Evolutionary conservation across 2,329 filamentous ascomycete species (phyloP), one percentile per base, ranked within the genome.

Genomic region (Colletotrichum eleusines): DNA sequence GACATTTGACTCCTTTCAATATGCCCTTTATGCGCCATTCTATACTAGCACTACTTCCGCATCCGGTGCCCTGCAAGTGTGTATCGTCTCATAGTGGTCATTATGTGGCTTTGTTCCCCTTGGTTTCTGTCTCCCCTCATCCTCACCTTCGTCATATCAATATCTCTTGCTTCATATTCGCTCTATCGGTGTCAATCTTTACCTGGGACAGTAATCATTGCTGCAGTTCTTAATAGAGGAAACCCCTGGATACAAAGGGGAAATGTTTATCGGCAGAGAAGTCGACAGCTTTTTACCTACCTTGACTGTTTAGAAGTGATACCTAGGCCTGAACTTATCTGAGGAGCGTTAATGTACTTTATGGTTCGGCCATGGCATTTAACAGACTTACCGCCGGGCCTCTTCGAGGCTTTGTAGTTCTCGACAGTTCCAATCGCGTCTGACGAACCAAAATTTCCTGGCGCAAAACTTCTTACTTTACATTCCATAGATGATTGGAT

Each of bases 21-120:
- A n/a, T n/a, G n/a, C n/a, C n/a, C n/a, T n/a, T 51, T 4, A 28
- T 26, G 14, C 14, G 16, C 23, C 14, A 28, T 28, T 3, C 14
- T 23, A 51, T 1, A n/a, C n/a, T n/a, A n/a, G n/a, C 12, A 1
- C 12, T 28, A 3, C 1, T 3, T 1, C 6, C 4, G 5, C 12
- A 18, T 48, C 12, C n/a, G 28, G 48, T 14, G 3, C 8, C 46
- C 5, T 50, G 7, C 4, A 28, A 28, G 48, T 6, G 23, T 14
- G 4, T 3, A 51, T 14, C 14, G 48, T 26, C 28, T 16, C 14
- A 0, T 3, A 12, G 14, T 51, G 14, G 26, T 7, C 18, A 26
- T 51, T 51, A n/a, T n/a, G n/a, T n/a, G 14, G 48, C 23, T 51
- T 28, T 9, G 7, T 14, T 28, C 26, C 23, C n/a, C 12, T 14